Conservation (phyloP, 2,329 filamentous ascomycete genomes). For the Dactylellina leptospora region DNA sequence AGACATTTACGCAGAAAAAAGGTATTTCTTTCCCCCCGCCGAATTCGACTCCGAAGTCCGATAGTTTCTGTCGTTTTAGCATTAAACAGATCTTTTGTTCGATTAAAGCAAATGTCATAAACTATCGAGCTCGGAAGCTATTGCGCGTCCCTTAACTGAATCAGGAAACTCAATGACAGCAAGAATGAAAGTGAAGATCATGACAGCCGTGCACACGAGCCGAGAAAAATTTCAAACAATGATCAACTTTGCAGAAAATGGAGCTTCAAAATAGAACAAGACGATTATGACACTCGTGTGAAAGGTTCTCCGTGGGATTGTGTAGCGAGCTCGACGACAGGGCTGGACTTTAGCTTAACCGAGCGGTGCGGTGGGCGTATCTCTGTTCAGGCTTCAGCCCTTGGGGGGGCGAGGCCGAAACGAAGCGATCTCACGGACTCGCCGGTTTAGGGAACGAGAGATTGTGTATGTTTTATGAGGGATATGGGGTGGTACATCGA, state of each 20-base stretch:
- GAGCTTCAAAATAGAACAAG: not conserved
- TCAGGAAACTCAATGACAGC: conserved; percentile 22
- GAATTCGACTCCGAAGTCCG: conserved; percentile 26
- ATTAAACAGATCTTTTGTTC: too few species aligned
- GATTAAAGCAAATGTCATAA: not conserved
- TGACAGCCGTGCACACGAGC: conserved; percentile 10
- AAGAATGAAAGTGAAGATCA: conserved; percentile 3
- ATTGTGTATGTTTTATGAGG: not conserved
- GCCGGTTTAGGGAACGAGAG: conserved; percentile 14
- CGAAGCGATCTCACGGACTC: conserved; percentile 8
- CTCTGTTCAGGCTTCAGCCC: conserved; percentile 14
- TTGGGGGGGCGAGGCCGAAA: conserved; percentile 1
- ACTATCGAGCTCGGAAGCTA: conserved; percentile 1
- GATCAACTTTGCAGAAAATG: conserved; percentile 34
- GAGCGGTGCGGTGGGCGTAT: conserved; percentile 13
- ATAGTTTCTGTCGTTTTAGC: too few species aligned
- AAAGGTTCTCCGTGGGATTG: conserved; percentile 1
- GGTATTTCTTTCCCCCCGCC: not conserved
- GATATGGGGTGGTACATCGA: conserved; percentile 31
- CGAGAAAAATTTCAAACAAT: conserved; percentile 1
- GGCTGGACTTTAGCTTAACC: conserved; percentile 16
- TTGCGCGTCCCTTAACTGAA: conserved; percentile 26
- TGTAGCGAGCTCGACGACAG: conserved; percentile 21
- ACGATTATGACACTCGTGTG: not conserved
- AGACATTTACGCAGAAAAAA: conserved; percentile 2